phyloP scores from a whole-genome alignment of 352 stramenopile species.

The Thraustochytrium striatum region DNA sequence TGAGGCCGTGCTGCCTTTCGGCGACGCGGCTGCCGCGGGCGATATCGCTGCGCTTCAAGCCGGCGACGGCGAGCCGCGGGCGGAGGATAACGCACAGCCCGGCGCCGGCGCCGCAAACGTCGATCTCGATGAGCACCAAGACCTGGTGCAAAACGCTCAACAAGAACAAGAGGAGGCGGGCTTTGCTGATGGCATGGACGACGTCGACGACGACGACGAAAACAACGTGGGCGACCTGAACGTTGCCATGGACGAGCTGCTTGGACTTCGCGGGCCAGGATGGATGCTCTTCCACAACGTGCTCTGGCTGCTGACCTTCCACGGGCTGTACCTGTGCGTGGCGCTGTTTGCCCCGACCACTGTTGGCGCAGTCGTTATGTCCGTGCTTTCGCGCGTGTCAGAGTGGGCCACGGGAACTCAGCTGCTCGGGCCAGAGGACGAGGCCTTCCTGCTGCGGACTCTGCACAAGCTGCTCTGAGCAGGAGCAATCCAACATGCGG shows the following conservation, averaged over 20 bases:
- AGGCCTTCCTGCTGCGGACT: slow-evolving; percentile 52
- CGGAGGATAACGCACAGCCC: neutral
- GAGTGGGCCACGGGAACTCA: slow-evolving; percentile 34
- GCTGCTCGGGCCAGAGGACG: slow-evolving; percentile 50
- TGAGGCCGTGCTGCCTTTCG: too few species aligned
- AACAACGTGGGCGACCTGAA: slow-evolving; percentile 84
- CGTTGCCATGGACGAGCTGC: slow-evolving; percentile 91
- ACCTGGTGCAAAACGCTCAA: neutral
- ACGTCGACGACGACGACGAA: slow-evolving; percentile 76
- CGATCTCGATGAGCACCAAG: neutral
- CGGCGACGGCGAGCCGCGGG: neutral
- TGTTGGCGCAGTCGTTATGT: slow-evolving; percentile 78
- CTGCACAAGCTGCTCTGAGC: slow-evolving; percentile 29
- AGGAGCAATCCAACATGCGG: slow-evolving; percentile 21
- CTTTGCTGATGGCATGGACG: neutral
- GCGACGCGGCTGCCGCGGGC: too few species aligned
- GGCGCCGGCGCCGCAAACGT: neutral
- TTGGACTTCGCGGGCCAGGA: slow-evolving; percentile 90
- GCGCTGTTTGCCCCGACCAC: slow-evolving; percentile 93
- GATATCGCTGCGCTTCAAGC: neutral
- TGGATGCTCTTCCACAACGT: slow-evolving; percentile 89
- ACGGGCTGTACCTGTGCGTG: slow-evolving; percentile 90
- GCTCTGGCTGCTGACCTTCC: slow-evolving; percentile 93
- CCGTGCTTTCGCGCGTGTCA: neutral
- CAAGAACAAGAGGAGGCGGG: neutral